Percentiles rank a stretch among this genome's conserved stretches.
Evolutionary conservation across 345 rosid species (phyloP).

Genomic region (Erucastrum elatum): DNA sequence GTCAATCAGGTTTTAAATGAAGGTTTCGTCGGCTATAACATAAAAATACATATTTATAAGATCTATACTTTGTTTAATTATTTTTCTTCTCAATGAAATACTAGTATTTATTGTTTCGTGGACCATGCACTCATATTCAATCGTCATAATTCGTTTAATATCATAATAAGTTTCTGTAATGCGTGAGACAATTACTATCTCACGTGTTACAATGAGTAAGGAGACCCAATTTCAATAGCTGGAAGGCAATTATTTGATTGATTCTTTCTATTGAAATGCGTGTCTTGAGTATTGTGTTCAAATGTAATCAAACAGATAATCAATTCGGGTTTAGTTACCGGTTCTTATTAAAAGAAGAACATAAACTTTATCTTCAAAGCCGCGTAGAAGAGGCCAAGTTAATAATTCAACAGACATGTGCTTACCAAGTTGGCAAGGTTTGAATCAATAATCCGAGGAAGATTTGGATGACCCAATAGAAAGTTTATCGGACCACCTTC

Average conservation of each 20-base stretch:
- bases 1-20: not conserved
- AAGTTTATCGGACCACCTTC: not conserved
- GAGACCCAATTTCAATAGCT: constrained; percentile 9
- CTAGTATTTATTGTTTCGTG: not conserved
- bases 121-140: not conserved
- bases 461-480: not conserved
- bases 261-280: constrained; percentile 1
- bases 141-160: not conserved
- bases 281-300: not conserved
- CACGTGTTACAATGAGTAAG: not conserved
- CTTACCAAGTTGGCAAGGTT: not conserved
- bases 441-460: no score
- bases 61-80: not conserved
- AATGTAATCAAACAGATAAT: not conserved
- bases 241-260: constrained; percentile 23
- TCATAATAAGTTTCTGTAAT: no score
- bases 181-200: no score
- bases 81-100: not conserved
- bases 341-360: not conserved
- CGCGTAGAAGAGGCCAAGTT: not conserved
- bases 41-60: not conserved
- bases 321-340: not conserved
- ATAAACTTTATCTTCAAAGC: not conserved
- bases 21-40: not conserved
- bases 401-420: not conserved